Evolutionary conservation across 305 asterid genomes (phyloP), one percentile per base, ranked within the genome.

Genomic region (Andrographis paniculata): DNA sequence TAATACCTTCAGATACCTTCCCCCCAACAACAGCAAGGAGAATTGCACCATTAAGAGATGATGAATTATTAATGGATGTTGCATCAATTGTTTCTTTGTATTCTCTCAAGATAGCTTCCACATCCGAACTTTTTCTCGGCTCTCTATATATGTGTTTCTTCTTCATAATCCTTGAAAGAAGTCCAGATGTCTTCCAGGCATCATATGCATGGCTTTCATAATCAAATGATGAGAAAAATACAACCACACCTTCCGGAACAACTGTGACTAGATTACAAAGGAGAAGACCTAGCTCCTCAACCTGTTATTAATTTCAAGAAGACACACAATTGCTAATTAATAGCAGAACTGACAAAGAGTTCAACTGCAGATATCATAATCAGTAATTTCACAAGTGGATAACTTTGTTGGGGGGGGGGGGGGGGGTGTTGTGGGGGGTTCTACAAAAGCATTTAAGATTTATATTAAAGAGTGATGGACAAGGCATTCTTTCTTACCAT

Each of bases 21-120:
- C 99, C 99, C 40, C 99, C 99, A 14, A 91, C 99, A 52, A 91
- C 77, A 21, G 99, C 96, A 45, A 83, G 65, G 56, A 91, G 86
- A 62, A 91, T 68, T 28, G 99, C 99, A 45, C 99, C 99, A 45
- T 63, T 85, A 50, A 70, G 60, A 51, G 80, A 62, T 14, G 53
- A 67, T 60, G 69, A 55, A 46, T 66, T 64, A 19, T 16, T 18
- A 10, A 21, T 38, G 47, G 80, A 63, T 52, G 67, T 40, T 27
- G 49, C 45, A 45, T 80, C 93, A 42, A 86, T 83, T 48, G 92
- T 60, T 56, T 76, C 88, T 58, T 73, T 80, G 75, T 86, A 91
- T 48, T 80, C 83, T 48, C 71, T 71, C 56, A 91, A 68, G 61
- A 83, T 76, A 56, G 61, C 53, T 69, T 80, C 96, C 57, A 86